phyloP scores from a whole-genome alignment of 192 early-diverging fungal species.

The Umbelopsis isabellina region DNA sequence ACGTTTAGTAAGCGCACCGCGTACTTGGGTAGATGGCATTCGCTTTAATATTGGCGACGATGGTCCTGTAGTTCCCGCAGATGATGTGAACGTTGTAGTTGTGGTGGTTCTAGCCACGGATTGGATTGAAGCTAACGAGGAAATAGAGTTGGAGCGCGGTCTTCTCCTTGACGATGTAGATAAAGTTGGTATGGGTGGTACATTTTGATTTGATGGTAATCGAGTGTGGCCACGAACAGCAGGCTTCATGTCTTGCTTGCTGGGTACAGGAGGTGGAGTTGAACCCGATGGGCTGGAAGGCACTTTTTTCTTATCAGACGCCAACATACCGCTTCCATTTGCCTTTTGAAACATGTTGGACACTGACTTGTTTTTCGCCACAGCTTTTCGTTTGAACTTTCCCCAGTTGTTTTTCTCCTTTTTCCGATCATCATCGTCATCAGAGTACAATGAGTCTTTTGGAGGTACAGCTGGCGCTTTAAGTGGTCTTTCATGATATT shows the following conservation, averaged over 20 bases:
- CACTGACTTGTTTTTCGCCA: constrained; percentile 16
- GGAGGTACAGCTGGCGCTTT: constrained; percentile 16
- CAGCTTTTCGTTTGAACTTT: constrained; percentile 15
- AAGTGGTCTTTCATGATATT: constrained; percentile 2
- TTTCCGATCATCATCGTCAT: constrained; percentile 14
- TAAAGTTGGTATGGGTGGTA: constrained; percentile 12
- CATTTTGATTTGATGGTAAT: not conserved
- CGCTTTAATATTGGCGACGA: constrained; percentile 8
- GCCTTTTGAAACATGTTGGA: constrained; percentile 27
- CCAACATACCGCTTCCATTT: not conserved
- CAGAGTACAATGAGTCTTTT: not conserved
- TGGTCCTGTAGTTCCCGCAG: constrained; percentile 13
- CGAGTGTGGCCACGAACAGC: not conserved
- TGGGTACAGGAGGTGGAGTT: not conserved
- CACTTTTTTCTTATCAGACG: not conserved
- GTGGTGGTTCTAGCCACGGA: constrained; percentile 31
- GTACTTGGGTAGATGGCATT: constrained; percentile 24
- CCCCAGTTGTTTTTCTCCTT: constrained; percentile 25
- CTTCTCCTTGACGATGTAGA: constrained; percentile 8
- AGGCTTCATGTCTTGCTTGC: not conserved
- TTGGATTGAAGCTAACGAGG: constrained; percentile 39
- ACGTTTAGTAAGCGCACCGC: not conserved
- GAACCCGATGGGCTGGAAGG: not conserved
- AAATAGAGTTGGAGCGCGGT: constrained; percentile 33
- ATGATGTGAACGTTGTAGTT: constrained; percentile 32